phyloP scores from a whole-genome alignment of 148 eudicot genomes.

The Cornus controversa region DNA sequence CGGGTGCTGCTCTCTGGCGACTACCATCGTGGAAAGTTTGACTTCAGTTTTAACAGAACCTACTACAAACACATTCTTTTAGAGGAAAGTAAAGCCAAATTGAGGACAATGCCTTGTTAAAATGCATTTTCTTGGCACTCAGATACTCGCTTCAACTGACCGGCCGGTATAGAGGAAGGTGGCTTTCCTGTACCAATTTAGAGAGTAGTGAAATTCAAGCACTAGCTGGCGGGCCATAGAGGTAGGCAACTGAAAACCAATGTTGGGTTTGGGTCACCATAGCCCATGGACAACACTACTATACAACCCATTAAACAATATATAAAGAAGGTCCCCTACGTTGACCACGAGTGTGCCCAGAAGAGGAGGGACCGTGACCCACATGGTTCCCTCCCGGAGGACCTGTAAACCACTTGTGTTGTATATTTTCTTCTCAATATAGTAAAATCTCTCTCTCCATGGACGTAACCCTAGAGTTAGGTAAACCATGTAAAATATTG shows the following conservation, averaged over 20 bases:
- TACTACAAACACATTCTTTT: too few relatives aligned
- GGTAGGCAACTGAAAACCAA: conserved; percentile 69
- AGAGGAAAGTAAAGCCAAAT: conserved; percentile 31
- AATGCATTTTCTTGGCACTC: conserved; percentile 58
- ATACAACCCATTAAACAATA: conserved; percentile 76
- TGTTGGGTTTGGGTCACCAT: conserved; percentile 67
- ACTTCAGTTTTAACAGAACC: too few relatives aligned
- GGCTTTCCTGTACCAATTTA: conserved; percentile 36
- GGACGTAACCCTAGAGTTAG: too few relatives aligned
- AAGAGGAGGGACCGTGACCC: conserved; percentile 77
- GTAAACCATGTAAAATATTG: too few relatives aligned
- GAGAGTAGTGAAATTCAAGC: conserved; percentile 50
- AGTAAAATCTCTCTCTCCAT: too few relatives aligned
- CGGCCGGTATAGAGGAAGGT: conserved; percentile 66
- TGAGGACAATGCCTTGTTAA: conserved; percentile 65
- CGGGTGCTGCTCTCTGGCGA: too few relatives aligned
- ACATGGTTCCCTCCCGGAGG: conserved; percentile 42
- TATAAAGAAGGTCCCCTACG: conserved; percentile 83
- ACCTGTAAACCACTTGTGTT: conserved; percentile 76
- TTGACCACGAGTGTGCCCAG: conserved; percentile 70
- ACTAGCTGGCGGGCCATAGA: conserved; percentile 63
- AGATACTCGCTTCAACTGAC: conserved; percentile 85
- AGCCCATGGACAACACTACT: conserved; percentile 79
- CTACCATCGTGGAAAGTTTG: too few relatives aligned
- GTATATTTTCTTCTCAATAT: too few relatives aligned